Evolutionary conservation across 306 rosid species (phyloP).

Genomic region (Potentilla sterilis): DNA sequence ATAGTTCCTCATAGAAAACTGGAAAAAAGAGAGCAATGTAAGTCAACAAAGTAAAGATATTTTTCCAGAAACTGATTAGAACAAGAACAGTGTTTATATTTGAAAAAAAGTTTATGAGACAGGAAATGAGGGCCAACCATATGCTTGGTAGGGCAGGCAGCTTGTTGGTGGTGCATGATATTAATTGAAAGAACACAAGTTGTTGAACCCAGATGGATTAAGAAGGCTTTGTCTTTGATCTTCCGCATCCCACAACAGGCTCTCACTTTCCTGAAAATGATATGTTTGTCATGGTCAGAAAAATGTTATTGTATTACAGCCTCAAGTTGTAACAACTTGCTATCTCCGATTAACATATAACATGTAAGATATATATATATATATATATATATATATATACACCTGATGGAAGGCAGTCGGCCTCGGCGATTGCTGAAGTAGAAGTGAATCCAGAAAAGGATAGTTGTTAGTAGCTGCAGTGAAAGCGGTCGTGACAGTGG

Average conservation of each 20-base stretch:
- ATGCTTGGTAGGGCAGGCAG: slow-evolving; percentile 43
- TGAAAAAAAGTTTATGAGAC: slow-evolving; percentile 8
- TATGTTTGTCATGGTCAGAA: slow-evolving; percentile 24
- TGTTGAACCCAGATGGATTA: slow-evolving; percentile 60
- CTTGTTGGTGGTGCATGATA: slow-evolving; percentile 3
- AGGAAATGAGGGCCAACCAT: slow-evolving; percentile 59
- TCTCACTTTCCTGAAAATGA: slow-evolving; percentile 61
- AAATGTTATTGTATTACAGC: not conserved
- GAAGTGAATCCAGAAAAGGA: slow-evolving; percentile 33
- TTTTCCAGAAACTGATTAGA: not conserved
- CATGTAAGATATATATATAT: no score
- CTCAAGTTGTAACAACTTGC: not conserved
- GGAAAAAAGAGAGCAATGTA: not conserved
- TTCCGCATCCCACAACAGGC: slow-evolving; percentile 67
- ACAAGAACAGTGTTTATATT: slow-evolving; percentile 8
- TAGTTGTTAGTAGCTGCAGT: slow-evolving; percentile 35
- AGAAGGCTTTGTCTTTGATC: slow-evolving; percentile 73
- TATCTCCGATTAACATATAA: not conserved
- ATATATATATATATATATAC: not conserved
- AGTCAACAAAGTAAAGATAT: not conserved
- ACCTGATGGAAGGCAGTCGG: slow-evolving; percentile 52
- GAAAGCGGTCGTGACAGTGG: slow-evolving; percentile 12
- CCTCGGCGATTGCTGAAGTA: slow-evolving; percentile 48
- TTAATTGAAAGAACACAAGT: slow-evolving; percentile 57
- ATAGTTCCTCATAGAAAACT: not conserved